phyloP scores from a whole-genome alignment of 208 protist genomes.

The Leishmania arabica region DNA sequence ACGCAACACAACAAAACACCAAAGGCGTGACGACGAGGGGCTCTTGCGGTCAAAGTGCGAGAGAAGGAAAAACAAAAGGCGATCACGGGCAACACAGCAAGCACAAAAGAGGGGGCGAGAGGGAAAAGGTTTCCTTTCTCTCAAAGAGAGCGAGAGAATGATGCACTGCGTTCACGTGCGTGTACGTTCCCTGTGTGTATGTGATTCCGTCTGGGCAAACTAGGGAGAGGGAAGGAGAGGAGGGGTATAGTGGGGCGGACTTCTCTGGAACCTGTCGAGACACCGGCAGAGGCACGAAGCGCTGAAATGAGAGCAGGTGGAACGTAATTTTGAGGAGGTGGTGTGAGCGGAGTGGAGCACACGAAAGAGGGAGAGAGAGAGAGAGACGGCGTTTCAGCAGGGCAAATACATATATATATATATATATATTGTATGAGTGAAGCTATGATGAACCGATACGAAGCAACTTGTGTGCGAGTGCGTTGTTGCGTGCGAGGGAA shows the following conservation, averaged over 20 bases:
- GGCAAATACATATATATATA: neutral
- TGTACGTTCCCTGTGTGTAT: neutral
- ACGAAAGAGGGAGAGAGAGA: neutral
- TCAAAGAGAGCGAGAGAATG: neutral
- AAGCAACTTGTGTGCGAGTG: neutral
- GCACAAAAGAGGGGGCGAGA: neutral
- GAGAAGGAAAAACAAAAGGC: neutral
- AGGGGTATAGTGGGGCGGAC: neutral
- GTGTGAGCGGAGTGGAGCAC: neutral
- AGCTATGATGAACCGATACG: neutral
- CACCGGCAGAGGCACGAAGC: neutral
- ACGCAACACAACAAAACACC: too few relatives aligned
- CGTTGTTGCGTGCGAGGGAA: neutral
- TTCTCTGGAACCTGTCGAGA: neutral
- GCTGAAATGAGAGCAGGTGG: neutral
- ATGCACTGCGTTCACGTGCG: too few relatives aligned
- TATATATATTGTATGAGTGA: neutral
- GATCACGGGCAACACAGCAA: neutral
- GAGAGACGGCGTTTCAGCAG: neutral
- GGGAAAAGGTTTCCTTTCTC: too few relatives aligned
- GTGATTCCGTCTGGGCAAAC: neutral
- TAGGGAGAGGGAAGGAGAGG: neutral
- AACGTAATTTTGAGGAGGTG: neutral
- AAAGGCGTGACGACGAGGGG: too few relatives aligned
- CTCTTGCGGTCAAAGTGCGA: neutral